phyloP scores from a whole-genome alignment of 2,329 filamentous ascomycete genomes.

The Biscogniauxia sp. region DNA sequence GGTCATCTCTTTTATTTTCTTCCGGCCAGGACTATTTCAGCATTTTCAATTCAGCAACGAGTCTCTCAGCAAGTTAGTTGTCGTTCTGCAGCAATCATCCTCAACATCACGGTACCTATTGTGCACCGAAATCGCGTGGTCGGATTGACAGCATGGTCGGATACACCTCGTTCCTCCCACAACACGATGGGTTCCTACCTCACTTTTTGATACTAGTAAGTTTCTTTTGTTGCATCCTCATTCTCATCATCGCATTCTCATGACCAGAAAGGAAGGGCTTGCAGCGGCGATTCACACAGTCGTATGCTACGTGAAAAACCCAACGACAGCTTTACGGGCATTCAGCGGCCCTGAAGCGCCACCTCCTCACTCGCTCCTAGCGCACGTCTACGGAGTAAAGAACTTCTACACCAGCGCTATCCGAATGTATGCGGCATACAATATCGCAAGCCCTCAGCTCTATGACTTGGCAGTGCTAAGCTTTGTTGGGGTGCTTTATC shows the following conservation, averaged over 20 bases:
- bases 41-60: too few relatives aligned
- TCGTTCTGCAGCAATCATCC: too few relatives aligned
- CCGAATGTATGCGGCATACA: constrained; percentile 34
- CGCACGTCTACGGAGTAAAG: constrained; percentile 36
- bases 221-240: neutral
- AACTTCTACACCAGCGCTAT: constrained; percentile 36
- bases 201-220: constrained; percentile 31
- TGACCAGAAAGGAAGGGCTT: constrained; percentile 16
- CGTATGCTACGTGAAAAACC: constrained; percentile 28
- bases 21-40: too few relatives aligned
- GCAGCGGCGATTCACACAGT: constrained; percentile 25
- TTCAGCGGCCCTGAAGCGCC: constrained; percentile 32
- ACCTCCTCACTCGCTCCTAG: constrained; percentile 26
- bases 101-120: too few relatives aligned
- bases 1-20: too few relatives aligned
- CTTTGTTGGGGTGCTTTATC: constrained; percentile 32
- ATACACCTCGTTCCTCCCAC: constrained; percentile 5
- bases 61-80: too few relatives aligned
- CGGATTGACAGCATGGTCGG: neutral
- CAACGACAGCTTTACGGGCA: constrained; percentile 16
- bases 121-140: too few relatives aligned
- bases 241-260: neutral
- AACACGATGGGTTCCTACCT: constrained; percentile 26
- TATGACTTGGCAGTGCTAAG: constrained; percentile 33
- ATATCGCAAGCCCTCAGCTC: constrained; percentile 31